Evolutionary conservation across 306 rosid genomes (phyloP), one percentile per base, ranked within the genome.

Genomic region (Cicer bijugum): DNA sequence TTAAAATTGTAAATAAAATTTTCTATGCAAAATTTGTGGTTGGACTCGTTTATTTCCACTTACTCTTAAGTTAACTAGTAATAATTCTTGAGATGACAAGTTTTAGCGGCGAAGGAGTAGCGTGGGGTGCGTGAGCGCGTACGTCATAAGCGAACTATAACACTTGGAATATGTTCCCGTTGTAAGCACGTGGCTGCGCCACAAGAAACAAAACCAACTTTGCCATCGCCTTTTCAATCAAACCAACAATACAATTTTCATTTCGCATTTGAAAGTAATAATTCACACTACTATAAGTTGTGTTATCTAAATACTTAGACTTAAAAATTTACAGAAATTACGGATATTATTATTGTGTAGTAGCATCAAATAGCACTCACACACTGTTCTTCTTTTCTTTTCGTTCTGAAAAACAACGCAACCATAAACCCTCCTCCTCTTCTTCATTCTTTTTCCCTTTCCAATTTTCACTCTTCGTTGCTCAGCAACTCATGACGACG

Each of bases 401-500:
- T 53, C 75, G 35, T 12, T 17, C 16, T 38, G 65, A n/a, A 44
- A 5, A 58, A 6, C 4, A 9, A 6, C 15, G 12, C 12, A 0
- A 45, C 28, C 14, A 58, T 28, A 38, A 59, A 52, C 65, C 42
- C 39, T 62, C 66, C 5, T 19, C 33, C 33, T 28, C 33, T 28
- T 28, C 33, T 28, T 3, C 33, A 28, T 6, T 64, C 46, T 9
- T 6, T 38, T 77, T 59, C 4, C 9, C 46, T 15, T 42, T 74
- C 75, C 11, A 48, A 2, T 12, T 69, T 39, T 64, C 28, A 23
- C 28, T 23, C 28, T 23, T 23, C 28, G 28, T 23, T 23, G 28
- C 76, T 80, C 39, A n/a, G 12, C 69, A 47, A 7, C 59, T 14
- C 71, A 88, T 90, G 84, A 82, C 97, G 90, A 66, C 90, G 84